Percentiles rank a stretch among this genome's conserved stretches.
phyloP scores from a whole-genome alignment of 2,329 filamentous ascomycete genomes.

The Apiospora kogelbergensis region DNA sequence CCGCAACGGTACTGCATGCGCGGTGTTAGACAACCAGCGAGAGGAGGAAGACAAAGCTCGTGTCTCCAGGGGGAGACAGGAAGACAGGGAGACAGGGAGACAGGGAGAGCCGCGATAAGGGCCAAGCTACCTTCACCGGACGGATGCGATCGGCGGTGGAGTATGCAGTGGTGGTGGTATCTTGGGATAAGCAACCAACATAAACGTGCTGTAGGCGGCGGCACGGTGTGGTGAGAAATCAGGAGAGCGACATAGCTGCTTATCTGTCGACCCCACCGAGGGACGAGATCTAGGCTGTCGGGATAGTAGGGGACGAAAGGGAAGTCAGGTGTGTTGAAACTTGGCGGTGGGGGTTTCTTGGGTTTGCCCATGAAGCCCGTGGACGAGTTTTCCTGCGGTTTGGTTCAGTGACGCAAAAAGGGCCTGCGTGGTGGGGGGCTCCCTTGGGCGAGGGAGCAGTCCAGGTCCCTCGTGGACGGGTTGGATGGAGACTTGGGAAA shows the following conservation, averaged over 20 bases:
- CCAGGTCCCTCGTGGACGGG: slow-evolving; percentile 9
- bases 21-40: not conserved
- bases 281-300: not conserved
- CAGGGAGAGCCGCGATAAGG: not conserved
- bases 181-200: not conserved
- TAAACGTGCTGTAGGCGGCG: not conserved
- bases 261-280: slow-evolving; percentile 7
- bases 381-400: not conserved
- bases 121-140: not conserved
- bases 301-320: not conserved
- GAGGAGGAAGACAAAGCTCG: not conserved
- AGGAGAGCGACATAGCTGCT: not conserved
- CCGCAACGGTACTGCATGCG: not conserved
- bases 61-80: not conserved
- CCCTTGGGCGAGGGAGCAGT: not conserved
- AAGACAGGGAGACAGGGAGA: too few species aligned
- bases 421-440: not conserved
- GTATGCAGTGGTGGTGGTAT: not conserved
- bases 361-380: too few species aligned
- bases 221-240: not conserved
- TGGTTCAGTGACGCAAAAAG: slow-evolving; percentile 6
- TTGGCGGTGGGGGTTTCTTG: slow-evolving; percentile 1
- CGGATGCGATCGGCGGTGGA: not conserved
- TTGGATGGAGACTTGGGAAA: not conserved
- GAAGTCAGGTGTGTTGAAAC: not conserved